Evolutionary conservation across 352 stramenopile genomes (phyloP), one percentile per base, ranked within the genome.

Genomic region (Aphanomyces invadans): DNA sequence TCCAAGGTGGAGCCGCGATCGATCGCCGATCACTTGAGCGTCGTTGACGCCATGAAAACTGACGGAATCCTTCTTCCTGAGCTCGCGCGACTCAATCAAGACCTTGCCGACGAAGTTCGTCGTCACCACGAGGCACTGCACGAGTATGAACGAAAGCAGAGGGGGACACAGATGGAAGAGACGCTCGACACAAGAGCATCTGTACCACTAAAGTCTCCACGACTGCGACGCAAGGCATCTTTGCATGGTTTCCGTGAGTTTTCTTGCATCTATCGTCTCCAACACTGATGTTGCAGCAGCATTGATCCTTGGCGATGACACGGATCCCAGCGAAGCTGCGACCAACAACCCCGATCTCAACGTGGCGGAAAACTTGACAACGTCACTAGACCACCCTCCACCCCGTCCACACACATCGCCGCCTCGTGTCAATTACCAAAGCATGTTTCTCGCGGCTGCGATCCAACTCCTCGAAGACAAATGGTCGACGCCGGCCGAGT

Each of bases 401-500:
- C 45, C 17, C 2, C 11, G 45, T 53, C 45, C n/a, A 9, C 45
- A 3, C n/a, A n/a, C 5, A 26, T 25, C 23, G 49, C 49, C 19
- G 4, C 19, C 11, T 12, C 49, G 55, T 15, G 4, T 29, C 17
- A 67, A 33, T 21, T 67, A 67, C 60, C 60, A 67, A 26, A 57
- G 38, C 11, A 39, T 67, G 17, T 67, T 67, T 29, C 60, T 67
- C 49, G 49, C 60, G 7, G 60, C 60, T 17, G 60, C 60, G 12
- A 49, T 67, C 19, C 60, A 67, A 48, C 60, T 67, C 60, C 49
- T 67, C 17, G 60, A 67, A 19, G 42, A 57, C 21, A 57, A 57
- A 26, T 11, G 12, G 17, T 49, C 48, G 5, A 23, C 17, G 21
- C 23, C 7, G 28, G 10, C 33, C 2, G 29, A 45, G 36, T 21